Evolutionary conservation across 805 yeast species (phyloP), one percentile per base, ranked within the genome.

Genomic region (Candida tibetensis): DNA sequence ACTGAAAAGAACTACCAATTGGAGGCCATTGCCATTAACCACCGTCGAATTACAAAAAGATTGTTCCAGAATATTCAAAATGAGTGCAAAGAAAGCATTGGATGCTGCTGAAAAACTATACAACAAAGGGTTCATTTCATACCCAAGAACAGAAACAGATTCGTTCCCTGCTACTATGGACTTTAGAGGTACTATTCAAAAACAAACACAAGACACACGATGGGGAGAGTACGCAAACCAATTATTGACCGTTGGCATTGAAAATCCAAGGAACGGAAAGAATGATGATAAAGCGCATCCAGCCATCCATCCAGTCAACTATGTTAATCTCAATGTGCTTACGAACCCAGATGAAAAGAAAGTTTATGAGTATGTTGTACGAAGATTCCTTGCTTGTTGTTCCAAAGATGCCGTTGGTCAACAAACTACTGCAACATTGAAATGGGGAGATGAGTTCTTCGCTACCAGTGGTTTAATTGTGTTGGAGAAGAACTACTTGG

Each of bases 81-180:
- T 88, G 70, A 77, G 85, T 51, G 93, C 98, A 0, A 89, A 90
- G 52, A 74, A 72, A 33, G 79, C 96, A 2, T 66, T 93, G 51
- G 72, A 62, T 39, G 69, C 72, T 0, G 99, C 99, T 0, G 99
- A 93, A 60, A 77, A 76, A 46, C 70, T 93, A 17, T 93, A 93
- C 58, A 89, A 84, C 41, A 70, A 74, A 33, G 99, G 99, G 0
- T 87, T 79, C 53, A 69, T 93, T 1, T 89, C 97, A 0, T 93
- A 93, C 57, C 99, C 99, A 3, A 83, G 99, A 69, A 93, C 99
- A 0, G 99, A 93, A 55, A 93, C 99, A 0, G 97, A 93, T 57
- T 74, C 64, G 17, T 95, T 85, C 52, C 96, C 95, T 2, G 60
- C 65, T 0, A 69, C 72, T 1, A 87, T 90, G 85, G 87, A 93